phyloP scores from a whole-genome alignment of 2,329 filamentous ascomycete genomes.

The Epichloe typhina region DNA sequence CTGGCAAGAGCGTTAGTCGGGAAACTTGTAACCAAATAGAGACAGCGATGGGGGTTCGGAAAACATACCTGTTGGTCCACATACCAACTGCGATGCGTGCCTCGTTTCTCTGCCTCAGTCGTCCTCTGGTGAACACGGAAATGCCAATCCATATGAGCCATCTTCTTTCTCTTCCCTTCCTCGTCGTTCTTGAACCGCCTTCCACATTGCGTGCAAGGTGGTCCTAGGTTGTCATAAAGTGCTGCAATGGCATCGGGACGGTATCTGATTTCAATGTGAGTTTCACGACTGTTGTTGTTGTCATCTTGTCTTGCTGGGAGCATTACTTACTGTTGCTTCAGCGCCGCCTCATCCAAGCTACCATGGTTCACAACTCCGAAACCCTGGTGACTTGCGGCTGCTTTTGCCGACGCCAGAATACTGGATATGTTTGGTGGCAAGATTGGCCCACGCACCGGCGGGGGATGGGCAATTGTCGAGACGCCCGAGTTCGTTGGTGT shows the following conservation, averaged over 20 bases:
- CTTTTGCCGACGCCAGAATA: slow-evolving; percentile 21
- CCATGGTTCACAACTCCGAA: slow-evolving; percentile 34
- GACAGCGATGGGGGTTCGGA: background rate
- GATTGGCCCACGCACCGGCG: slow-evolving; percentile 17
- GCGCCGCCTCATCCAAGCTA: slow-evolving; percentile 50
- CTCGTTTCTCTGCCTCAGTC: slow-evolving; percentile 71
- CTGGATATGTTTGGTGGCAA: slow-evolving; percentile 24
- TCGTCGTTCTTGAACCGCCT: slow-evolving; percentile 68
- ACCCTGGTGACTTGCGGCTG: slow-evolving; percentile 10
- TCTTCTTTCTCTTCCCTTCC: slow-evolving; percentile 74
- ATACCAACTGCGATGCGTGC: slow-evolving; percentile 89
- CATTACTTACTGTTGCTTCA: slow-evolving; percentile 53
- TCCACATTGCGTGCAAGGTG: slow-evolving; percentile 84
- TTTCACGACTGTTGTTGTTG: slow-evolving; percentile 9
- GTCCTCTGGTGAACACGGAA: slow-evolving; percentile 87
- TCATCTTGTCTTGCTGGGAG: slow-evolving; percentile 3
- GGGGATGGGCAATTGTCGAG: slow-evolving; percentile 18
- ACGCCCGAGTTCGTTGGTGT: slow-evolving; percentile 25
- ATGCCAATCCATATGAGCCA: slow-evolving; percentile 93
- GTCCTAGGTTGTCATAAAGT: slow-evolving; percentile 71
- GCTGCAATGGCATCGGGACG: slow-evolving; percentile 60
- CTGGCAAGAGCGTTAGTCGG: slow-evolving; percentile 23
- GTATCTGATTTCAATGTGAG: slow-evolving; percentile 28
- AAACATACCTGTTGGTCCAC: slow-evolving; percentile 66
- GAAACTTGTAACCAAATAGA: too few species aligned